Evolutionary conservation across 768 basidiomycete species (phyloP), one percentile per base, ranked within the genome.

Genomic region (Boletales sp.): DNA sequence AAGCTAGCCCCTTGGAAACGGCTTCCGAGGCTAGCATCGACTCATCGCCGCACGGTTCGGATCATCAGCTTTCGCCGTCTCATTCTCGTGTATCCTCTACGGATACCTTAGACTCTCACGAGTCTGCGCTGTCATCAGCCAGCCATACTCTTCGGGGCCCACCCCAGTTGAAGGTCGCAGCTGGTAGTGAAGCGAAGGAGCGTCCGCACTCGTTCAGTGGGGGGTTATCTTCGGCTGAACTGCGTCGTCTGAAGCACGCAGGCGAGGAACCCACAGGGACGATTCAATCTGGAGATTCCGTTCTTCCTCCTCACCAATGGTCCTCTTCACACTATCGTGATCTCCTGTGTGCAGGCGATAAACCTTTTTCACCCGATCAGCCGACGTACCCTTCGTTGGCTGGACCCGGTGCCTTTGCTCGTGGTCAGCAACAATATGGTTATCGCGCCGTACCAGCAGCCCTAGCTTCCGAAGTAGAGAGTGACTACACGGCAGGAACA

Each of bases 11-110:
- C 36, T 73, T 89, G 43, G 87, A 89, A 63, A 81, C 84, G 10
- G 79, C 81, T 31, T 89, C 86, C 30, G 82, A 77, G 61, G 76
- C 81, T 45, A 89, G 87, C 63, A 72, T 82, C 43, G 84, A 81
- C 58, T 89, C 87, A 43, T 87, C 87, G 32, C 85, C 87, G 17
- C 80, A 83, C 47, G 69, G 77, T 39, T 77, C 82, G 53, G 85
- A 87, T 56, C 83, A 85, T 66, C 78, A 79, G 52, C 81, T 83
- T 59, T 76, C 71, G 46, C 75, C 80, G 27, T 83, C 84, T 54
- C 88, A 90, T 68, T 90, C 88, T 54, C 82, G 88, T 47, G 89
- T 85, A 45, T 89, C 87, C 24, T 90, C 89, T n/a, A 82, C 84
- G 54, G 88, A 90, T 69, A 85, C 84, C 30, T 77, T 83, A 27